A percentile compares a stretch with the other conserved stretches of the same genome.
phyloP scores from a whole-genome alignment of 2,329 filamentous ascomycete species.

The Emmonsia crescens region DNA sequence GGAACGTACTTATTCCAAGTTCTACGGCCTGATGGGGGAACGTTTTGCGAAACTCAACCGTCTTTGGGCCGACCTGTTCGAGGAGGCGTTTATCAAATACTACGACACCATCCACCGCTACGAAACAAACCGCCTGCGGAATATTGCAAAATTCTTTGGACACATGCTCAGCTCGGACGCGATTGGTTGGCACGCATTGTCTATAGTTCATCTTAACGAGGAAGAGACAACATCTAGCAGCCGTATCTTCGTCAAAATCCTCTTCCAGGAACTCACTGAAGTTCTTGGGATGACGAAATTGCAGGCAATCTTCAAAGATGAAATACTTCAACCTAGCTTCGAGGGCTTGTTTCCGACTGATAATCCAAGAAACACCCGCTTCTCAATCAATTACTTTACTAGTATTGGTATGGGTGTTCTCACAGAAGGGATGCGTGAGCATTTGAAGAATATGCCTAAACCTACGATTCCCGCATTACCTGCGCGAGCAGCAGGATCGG shows the following conservation, averaged over 20 bases:
- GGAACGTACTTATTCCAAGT: conserved; percentile 94
- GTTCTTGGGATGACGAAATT: conserved; percentile 75
- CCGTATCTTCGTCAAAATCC: conserved; percentile 96
- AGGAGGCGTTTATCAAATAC: conserved; percentile 80
- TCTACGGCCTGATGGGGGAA: conserved; percentile 89
- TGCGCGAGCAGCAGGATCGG: conserved; percentile 44
- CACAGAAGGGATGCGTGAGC: conserved; percentile 90
- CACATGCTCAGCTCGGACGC: conserved; percentile 81
- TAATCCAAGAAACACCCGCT: conserved; percentile 79
- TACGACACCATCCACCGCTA: conserved; percentile 97
- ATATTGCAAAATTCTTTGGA: conserved; percentile 90
- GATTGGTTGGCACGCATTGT: conserved; percentile 84
- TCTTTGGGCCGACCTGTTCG: conserved; percentile 86
- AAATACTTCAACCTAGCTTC: conserved; percentile 65
- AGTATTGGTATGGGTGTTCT: conserved; percentile 91
- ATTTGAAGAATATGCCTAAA: conserved; percentile 80
- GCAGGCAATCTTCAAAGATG: conserved; percentile 64
- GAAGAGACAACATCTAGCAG: conserved; percentile 94
- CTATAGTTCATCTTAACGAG: conserved; percentile 79
- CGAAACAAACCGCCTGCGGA: conserved; percentile 88
- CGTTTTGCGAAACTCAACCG: conserved; percentile 93
- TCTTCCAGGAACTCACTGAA: conserved; percentile 86
- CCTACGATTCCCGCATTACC: conserved; percentile 62
- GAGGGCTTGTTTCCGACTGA: conserved; percentile 83
- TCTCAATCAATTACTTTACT: conserved; percentile 99